Base-by-base conservation (phyloP, 1,284 basidiomycete species). In the Ganoderma sinense region DNA sequence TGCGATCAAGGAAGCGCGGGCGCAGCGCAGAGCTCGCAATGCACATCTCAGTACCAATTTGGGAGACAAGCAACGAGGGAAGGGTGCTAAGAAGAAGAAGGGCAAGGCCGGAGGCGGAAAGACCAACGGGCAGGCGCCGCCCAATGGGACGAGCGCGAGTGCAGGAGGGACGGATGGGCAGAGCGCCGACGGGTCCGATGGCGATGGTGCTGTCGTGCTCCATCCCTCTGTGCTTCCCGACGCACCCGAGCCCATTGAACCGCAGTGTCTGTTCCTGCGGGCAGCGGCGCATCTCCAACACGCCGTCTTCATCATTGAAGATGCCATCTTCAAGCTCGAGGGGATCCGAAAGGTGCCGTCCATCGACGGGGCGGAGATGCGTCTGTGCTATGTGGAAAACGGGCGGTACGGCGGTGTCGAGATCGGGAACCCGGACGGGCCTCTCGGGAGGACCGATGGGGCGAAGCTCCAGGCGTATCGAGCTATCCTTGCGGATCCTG, bases 211-310 rank as follows among this genome's bases (percentile, higher is more conserved):
- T 4, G 77, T 84, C 31, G 75, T 84, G 51, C 77, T 89, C 13
- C 93, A 94, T 76, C 89, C 91, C 1, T 93, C 92, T 16, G 85
- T 88, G 36, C 85, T 88, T 1, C 88, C 91, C 10, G 88, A 91
- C 73, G 91, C 91, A n/a, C 93, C 92, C 0, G 91, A 92, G 68
- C 92, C 92, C 40, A 89, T 95, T 64, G 94, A 95, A 76, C 89
- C 89, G 0, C 94, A 95, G 75, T 81, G 92, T n/a, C 81, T 94
- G 33, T 96, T 96, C 81, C 83, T 94, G 36, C 89, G 94, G 60
- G 94, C 91, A 2, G 89, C 92, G 6, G 88, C 94, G 1, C 91
- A 93, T 78, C 84, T 95, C 3, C 92, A 94, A 73, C 90, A 94
- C 55, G 92, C 92, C 0, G 82, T 94, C 7, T 84, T 86, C 76